Evolutionary conservation across 176 grass and related monocot species (phyloP), one percentile per base, ranked within the genome.

Genomic region (Musa acuminata): DNA sequence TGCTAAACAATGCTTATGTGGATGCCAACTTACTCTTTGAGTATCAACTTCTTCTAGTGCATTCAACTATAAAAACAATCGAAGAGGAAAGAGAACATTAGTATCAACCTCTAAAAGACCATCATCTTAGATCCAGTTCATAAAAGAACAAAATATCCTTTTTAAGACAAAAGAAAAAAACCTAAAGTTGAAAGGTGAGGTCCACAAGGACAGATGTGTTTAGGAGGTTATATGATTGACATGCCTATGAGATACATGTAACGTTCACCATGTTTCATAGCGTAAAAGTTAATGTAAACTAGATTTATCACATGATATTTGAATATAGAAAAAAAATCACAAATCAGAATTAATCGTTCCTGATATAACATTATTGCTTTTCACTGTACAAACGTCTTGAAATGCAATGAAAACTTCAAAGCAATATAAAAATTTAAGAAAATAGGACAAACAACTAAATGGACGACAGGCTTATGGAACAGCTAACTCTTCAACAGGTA

Each of bases 21-120:
- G 83, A 83, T 88, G 78, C 94, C 94, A 98, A 75, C 72, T 78
- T 68, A 93, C 81, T 85, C 81, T 89, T 80, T 93, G 90, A n/a
- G 80, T 85, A 76, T 87, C 82, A 75, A 88, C 64, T 83, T 98
- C 82, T 85, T 79, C 79, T 73, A 87, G 75, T 67, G 89, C 57
- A 77, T 82, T 91, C 82, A 87, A 81, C 94, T 98, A 60, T 59
- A 80, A 84, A 89, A 69, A 27, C 55, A 86, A 13, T 82, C 83
- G 0, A 2, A 76, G 19, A 11, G 6, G 53, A 54, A 70, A 43
- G 72, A 50, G 69, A 48, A 59, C 82, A 8, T 11, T 20, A 72
- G 65, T 52, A 14, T 19, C 11, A 50, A 11, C 3, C 20, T 20
- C n/a, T 14, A 11, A 70, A 49, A 9, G 22, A 50, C 1, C 16